Evolutionary conservation across 2,329 filamentous ascomycete species (phyloP), one percentile per base, ranked within the genome.

Genomic region (Geosmithia morbida): DNA sequence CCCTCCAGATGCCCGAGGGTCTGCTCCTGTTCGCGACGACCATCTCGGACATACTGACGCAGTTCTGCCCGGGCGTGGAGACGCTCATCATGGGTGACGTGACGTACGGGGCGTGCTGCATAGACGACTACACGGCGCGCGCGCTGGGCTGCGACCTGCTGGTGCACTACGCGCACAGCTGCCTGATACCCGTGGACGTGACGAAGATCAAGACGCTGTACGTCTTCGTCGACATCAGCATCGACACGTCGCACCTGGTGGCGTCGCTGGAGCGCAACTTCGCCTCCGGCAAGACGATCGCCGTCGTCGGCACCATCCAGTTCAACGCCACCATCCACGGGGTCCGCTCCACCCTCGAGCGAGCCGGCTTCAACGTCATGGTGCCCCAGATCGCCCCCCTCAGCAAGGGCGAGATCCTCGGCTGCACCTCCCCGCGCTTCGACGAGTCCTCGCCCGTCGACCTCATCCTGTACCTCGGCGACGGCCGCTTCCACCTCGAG

Each of bases 11-110:
- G 72, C 92, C 92, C 5, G 94, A 98, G 65, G 92, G 92, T 1
- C 75, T 98, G 2, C 77, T 98, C 26, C 72, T 98, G 48, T 98
- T 98, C 61, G 92, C 92, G 19, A 97, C 92, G 22, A 98, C 92
- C 37, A 90, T 98, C 55, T 95, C 92, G 3, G 92, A 98, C 61
- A 97, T 98, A 56, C 71, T 98, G 44, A 87, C 85, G 1, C 85
- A 89, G 60, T 98, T 98, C 68, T 98, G 92, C 59, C 84, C 87
- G 0, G 88, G 85, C 1, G 83, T 85, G 41, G 87, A 94, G 61
- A 97, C 90, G 2, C 72, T 97, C 47, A 98, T 98, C 63, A 98
- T 98, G 92, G 92, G 92, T 51, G 92, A 98, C 61, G 92, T 98
- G 42, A 98, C 92, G 1, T 98, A 98, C 62, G 92, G 92, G 52